A percentile compares a stretch with the other conserved stretches of the same genome.
Conservation (phyloP, 2,329 filamentous ascomycete genomes). For the Mollisiaceae sp. region DNA sequence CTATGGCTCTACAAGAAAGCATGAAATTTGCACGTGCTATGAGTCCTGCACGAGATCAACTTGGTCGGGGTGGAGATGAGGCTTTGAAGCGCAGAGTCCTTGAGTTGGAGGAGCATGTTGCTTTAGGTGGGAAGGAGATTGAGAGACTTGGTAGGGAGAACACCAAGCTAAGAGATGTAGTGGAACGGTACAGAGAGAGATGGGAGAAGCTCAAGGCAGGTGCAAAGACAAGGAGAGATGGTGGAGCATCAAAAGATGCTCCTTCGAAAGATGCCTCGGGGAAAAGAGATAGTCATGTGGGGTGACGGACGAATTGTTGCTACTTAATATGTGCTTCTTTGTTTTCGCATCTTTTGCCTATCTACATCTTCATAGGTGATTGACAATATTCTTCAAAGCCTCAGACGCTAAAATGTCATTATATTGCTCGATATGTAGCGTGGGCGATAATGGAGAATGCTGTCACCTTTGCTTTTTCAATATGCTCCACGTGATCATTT, state of each 20-base stretch:
- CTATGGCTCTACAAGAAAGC: constrained; percentile 85
- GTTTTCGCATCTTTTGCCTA: not conserved
- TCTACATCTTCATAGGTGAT: not conserved
- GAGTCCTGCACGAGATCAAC: constrained; percentile 50
- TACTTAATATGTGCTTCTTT: not conserved
- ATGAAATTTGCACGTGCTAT: constrained; percentile 65
- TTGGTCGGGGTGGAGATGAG: constrained; percentile 46
- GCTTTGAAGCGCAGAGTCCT: constrained; percentile 55
- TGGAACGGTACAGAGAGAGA: constrained; percentile 63
- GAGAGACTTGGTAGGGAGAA: constrained; percentile 67
- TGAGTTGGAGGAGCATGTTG: constrained; percentile 72
- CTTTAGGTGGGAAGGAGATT: constrained; percentile 61
- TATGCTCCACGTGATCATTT: too few relatives aligned
- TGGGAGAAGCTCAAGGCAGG: constrained; percentile 74
- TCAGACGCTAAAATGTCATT: not conserved
- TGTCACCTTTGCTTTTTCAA: too few relatives aligned
- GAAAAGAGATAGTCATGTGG: constrained; percentile 22
- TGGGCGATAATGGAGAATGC: not conserved
- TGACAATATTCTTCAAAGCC: not conserved
- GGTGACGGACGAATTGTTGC: constrained; percentile 6
- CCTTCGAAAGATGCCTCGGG: constrained; percentile 16
- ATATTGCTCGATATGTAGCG: not conserved
- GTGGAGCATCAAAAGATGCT: constrained; percentile 24
- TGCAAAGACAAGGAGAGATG: constrained; percentile 52
- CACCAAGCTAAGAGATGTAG: constrained; percentile 59